Conservation (phyloP, 306 rosid genomes). For the Prunus dulcis region DNA sequence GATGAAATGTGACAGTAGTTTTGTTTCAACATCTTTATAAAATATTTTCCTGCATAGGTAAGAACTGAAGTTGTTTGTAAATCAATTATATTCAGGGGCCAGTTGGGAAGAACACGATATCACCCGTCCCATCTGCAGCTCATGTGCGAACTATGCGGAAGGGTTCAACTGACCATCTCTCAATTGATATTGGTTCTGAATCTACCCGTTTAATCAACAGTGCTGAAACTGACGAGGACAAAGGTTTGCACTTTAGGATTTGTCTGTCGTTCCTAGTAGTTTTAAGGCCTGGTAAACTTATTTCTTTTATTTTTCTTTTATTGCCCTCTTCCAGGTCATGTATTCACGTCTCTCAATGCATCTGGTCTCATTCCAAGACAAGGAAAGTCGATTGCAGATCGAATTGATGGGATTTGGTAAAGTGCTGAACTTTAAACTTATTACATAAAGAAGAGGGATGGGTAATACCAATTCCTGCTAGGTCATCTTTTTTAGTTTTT, state of each 20-base stretch:
- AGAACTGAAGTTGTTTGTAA: constrained; percentile 2
- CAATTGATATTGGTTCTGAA: constrained; percentile 65
- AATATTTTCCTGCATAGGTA: neutral
- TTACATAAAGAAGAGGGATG: neutral
- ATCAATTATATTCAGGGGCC: constrained; percentile 54
- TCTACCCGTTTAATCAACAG: constrained; percentile 57
- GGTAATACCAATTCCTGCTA: neutral
- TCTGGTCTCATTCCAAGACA: constrained; percentile 88
- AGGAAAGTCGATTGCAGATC: constrained; percentile 88
- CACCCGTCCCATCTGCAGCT: constrained; percentile 65
- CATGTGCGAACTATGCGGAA: constrained; percentile 70
- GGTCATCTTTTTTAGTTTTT: neutral
- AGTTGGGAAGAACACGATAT: constrained; percentile 48
- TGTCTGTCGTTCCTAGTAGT: neutral
- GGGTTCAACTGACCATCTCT: constrained; percentile 86
- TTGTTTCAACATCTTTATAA: neutral
- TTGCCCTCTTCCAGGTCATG: constrained; percentile 64
- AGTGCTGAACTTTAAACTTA: constrained; percentile 1
- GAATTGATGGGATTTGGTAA: constrained; percentile 96
- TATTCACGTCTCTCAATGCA: constrained; percentile 81
- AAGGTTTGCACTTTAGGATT: constrained; percentile 51
- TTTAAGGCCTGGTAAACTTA: neutral
- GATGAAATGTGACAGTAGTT: neutral
- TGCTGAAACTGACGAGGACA: constrained; percentile 67
- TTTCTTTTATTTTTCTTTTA: neutral